Evolutionary conservation across 2,329 filamentous ascomycete genomes (phyloP), one percentile per base, ranked within the genome.

Genomic region (Colletotrichum sp.): DNA sequence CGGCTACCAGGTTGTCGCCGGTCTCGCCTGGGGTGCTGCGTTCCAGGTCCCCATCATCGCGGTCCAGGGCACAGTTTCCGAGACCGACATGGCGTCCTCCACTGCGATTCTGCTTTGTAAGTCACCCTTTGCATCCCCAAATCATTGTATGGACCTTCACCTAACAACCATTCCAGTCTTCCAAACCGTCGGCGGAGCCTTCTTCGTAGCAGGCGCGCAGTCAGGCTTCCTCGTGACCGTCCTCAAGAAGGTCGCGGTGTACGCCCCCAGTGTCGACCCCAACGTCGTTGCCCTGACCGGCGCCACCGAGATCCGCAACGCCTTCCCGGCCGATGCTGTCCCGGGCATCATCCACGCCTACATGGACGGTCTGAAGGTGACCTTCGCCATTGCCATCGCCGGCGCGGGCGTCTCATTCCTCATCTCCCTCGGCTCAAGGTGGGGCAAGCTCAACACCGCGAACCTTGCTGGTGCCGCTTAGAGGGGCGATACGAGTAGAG

Each of bases 351-450:
- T 93, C 31, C 76, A 81, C 0, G 91, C 90, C 0, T 94, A 94
- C 83, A 93, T 89, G 77, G 82, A 89, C 67, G 90, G 90, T 0
- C 89, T 93, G 77, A 91, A 92, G 78, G 91, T 93, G 9, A 86
- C 87, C 6, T 89, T 92, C 51, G 92, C 90, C 12, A 85, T 92
- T 76, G 86, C 87, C 16, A 85, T 87, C 24, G 79, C 92, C 6
- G 87, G 86, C 34, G 85, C 82, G 3, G 86, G 85, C 4, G 66
- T 87, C 31, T 81, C 85, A 0, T 80, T 84, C 6, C 38, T 85
- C 5, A 69, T 85, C 21, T 79, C 79, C 18, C 71, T 84, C 6
- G 78, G 74, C 31, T 82, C 82, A 11, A 80, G 79, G 31, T 87
- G 86, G 86, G 31, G 47, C 34, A 74, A 74, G 72, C 72, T 74